phyloP scores from a whole-genome alignment of 768 basidiomycete genomes.

The Thelephora aurantiotincta region DNA sequence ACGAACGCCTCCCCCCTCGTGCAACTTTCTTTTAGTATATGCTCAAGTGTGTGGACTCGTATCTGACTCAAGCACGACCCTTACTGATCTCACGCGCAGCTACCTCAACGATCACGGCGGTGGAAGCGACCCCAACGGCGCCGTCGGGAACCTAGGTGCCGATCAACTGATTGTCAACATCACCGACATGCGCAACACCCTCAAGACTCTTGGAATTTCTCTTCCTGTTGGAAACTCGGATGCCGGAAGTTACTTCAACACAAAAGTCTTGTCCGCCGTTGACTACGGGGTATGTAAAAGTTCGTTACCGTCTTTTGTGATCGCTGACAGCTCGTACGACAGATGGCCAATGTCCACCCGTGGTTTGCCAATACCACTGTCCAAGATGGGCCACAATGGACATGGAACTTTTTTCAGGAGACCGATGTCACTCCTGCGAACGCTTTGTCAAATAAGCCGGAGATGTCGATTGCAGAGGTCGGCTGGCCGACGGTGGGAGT shows the following conservation, averaged over 20 bases:
- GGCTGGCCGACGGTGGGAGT: constrained; percentile 70
- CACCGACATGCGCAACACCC: constrained; percentile 43
- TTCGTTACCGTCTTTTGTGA: not conserved
- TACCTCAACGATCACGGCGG: constrained; percentile 39
- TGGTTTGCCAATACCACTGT: constrained; percentile 83
- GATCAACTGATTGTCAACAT: constrained; percentile 53
- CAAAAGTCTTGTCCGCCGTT: constrained; percentile 39
- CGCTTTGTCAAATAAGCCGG: constrained; percentile 51
- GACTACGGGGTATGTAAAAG: constrained; percentile 50
- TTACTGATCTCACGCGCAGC: constrained; percentile 19
- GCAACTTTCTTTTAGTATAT: constrained; percentile 43
- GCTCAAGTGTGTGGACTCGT: constrained; percentile 38
- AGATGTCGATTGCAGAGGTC: constrained; percentile 90
- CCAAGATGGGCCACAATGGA: constrained; percentile 66
- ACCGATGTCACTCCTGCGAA: constrained; percentile 47
- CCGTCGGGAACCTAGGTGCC: constrained; percentile 48
- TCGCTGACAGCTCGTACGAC: not conserved
- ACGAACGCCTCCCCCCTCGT: not conserved
- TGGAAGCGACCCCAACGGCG: constrained; percentile 37
- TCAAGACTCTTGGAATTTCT: constrained; percentile 38
- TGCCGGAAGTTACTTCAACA: constrained; percentile 79
- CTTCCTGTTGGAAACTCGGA: constrained; percentile 72
- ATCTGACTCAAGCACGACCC: not conserved
- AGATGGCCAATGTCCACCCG: constrained; percentile 87
- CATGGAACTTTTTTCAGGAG: constrained; percentile 57